Evolutionary conservation across 2,329 filamentous ascomycete species (phyloP).

Genomic region (Paradendryphiella salina): DNA sequence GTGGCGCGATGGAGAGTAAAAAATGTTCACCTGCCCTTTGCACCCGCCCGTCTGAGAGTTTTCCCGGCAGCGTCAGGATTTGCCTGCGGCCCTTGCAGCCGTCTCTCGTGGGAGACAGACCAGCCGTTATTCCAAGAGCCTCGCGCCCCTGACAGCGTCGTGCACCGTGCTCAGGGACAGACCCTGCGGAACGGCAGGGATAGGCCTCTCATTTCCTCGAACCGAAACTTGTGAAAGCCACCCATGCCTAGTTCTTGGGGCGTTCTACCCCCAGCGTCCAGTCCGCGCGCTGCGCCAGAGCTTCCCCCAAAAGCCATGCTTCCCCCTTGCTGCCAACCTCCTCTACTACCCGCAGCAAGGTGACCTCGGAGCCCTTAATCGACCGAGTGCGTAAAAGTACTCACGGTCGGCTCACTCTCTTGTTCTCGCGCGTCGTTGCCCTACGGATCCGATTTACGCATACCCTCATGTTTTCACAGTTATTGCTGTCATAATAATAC

Average conservation of each 20-base stretch:
- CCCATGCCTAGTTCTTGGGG: conserved; percentile 39
- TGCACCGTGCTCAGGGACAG: conserved; percentile 34
- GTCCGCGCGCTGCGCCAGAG: conserved; percentile 36
- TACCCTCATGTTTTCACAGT: conserved; percentile 29
- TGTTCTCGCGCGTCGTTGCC: conserved; percentile 16
- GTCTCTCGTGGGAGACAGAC: conserved; percentile 5
- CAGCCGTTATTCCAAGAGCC: conserved; percentile 19
- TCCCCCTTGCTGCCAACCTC: conserved; percentile 43
- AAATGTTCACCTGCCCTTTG: conserved; percentile 1
- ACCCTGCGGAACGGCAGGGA: conserved; percentile 40
- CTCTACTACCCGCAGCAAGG: conserved; percentile 47
- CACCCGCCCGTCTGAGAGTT: conserved; percentile 1
- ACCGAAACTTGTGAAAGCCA: conserved; percentile 41
- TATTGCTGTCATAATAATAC: conserved; percentile 27
- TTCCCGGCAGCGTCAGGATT: conserved; percentile 6
- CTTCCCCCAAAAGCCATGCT: conserved; percentile 42
- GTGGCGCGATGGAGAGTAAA: neutral
- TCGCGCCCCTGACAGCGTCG: conserved; percentile 35
- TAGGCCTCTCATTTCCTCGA: conserved; percentile 40
- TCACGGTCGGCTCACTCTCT: conserved; percentile 23
- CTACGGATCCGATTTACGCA: conserved; percentile 19
- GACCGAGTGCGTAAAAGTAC: conserved; percentile 26
- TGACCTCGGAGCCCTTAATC: conserved; percentile 39
- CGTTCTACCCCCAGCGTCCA: conserved; percentile 37
- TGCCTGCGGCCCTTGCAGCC: conserved; percentile 16